These are phyloP conservation scores for Sporisorium iseilematis-ciliati DNA, from an alignment of 1,284 basidiomycete species.

Conservation along the genomic window DNA sequence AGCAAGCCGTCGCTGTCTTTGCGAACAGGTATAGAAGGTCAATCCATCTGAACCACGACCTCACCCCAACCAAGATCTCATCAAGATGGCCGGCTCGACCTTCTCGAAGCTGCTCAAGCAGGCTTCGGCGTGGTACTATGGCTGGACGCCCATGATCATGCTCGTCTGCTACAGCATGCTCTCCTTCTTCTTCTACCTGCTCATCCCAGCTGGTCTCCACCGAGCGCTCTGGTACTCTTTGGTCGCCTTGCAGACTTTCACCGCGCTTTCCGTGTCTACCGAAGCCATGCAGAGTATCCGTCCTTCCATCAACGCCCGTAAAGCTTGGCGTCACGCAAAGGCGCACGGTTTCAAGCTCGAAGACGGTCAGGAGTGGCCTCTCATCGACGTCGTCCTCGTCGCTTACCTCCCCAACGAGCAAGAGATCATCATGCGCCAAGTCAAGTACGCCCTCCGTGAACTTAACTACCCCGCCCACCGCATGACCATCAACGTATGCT, in stretches of 20 bases:
- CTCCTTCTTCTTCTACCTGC: constrained; percentile 57
- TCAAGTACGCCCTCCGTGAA: constrained; percentile 58
- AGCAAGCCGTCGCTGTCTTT: background rate
- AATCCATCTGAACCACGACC: background rate
- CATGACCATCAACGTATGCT: constrained; percentile 61
- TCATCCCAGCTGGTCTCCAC: constrained; percentile 51
- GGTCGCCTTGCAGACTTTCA: constrained; percentile 56
- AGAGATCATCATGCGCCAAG: constrained; percentile 61
- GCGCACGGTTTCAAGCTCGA: constrained; percentile 51
- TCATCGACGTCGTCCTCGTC: constrained; percentile 61
- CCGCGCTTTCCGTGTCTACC: constrained; percentile 53
- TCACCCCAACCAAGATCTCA: background rate
- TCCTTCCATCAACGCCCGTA: constrained; percentile 56
- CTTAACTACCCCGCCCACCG: constrained; percentile 56
- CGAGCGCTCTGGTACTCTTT: constrained; percentile 54
- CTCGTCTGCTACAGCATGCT: constrained; percentile 48
- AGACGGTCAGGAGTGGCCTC: constrained; percentile 55
- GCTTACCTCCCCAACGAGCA: constrained; percentile 63
- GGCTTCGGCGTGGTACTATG: constrained; percentile 44
- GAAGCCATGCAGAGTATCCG: constrained; percentile 59
- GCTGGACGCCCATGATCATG: constrained; percentile 62
- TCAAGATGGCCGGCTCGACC: constrained; percentile 26
- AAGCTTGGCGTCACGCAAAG: constrained; percentile 51
- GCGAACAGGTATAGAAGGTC: background rate
- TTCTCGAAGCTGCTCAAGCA: constrained; percentile 22